Percentiles rank a stretch among this genome's conserved stretches.
Evolutionary conservation across 108 stramenopile genomes (phyloP).

Genomic region (Parietichytrium sp.): DNA sequence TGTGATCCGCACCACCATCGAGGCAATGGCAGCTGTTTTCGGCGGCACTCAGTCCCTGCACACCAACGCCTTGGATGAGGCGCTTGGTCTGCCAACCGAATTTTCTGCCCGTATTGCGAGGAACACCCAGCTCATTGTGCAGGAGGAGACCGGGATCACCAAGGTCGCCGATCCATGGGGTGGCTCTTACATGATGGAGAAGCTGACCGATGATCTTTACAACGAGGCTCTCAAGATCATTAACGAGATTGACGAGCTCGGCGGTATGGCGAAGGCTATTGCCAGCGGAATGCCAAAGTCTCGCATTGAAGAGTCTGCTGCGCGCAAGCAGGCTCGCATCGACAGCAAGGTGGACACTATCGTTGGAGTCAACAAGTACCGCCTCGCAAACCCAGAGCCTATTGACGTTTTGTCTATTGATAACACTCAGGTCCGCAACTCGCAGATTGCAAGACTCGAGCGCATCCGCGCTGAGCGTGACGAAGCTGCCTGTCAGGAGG

Average conservation of each 20-base stretch:
- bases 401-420: slow-evolving; percentile 82
- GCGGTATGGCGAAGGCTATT: slow-evolving; percentile 96
- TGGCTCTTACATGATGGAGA: slow-evolving; percentile 96
- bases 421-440: slow-evolving; percentile 75
- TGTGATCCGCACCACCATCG: slow-evolving; percentile 91
- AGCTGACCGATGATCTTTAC: slow-evolving; percentile 84
- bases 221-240: slow-evolving; percentile 82
- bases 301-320: slow-evolving; percentile 91
- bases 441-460: slow-evolving; percentile 74
- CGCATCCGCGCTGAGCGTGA: slow-evolving; percentile 73
- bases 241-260: slow-evolving; percentile 81
- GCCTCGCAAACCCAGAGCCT: slow-evolving; percentile 69
- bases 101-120: slow-evolving; percentile 92
- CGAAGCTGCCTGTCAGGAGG: slow-evolving; percentile 65
- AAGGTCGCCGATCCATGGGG: slow-evolving; percentile 88
- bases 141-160: slow-evolving; percentile 91
- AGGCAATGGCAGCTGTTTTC: slow-evolving; percentile 93
- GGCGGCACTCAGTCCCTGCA: slow-evolving; percentile 97
- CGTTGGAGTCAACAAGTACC: slow-evolving; percentile 97
- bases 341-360: slow-evolving; percentile 78
- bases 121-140: slow-evolving; percentile 93
- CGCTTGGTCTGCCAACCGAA: slow-evolving; percentile 91
- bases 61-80: slow-evolving; percentile 98
- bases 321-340: slow-evolving; percentile 85
- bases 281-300: slow-evolving; percentile 90